Evolutionary conservation across 1,284 basidiomycete genomes (phyloP).

Genomic region (Ceratobasidium papillatum): DNA sequence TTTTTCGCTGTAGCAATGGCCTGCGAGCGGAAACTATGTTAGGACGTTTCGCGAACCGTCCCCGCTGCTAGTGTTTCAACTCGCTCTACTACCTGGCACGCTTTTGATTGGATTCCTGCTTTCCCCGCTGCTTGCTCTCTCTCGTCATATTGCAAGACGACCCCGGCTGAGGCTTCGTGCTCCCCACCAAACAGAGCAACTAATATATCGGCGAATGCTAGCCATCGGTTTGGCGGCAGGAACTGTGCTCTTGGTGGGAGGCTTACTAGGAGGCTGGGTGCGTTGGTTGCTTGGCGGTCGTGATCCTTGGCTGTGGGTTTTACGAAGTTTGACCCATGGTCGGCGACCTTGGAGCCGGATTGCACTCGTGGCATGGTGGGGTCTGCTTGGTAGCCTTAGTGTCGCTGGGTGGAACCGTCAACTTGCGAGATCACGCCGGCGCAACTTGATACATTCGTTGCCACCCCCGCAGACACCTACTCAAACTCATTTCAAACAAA

Average conservation of each 20-base stretch:
- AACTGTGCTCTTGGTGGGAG: constrained; percentile 77
- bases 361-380: constrained; percentile 87
- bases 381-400: constrained; percentile 76
- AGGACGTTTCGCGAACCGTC: constrained; percentile 94
- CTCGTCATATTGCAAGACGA: constrained; percentile 89
- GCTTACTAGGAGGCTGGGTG: constrained; percentile 92
- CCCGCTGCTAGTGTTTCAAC: constrained; percentile 90
- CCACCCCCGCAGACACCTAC: background rate
- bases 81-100: constrained; percentile 92
- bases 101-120: constrained; percentile 92
- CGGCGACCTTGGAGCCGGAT: constrained; percentile 83
- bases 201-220: constrained; percentile 79
- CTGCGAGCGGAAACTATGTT: constrained; percentile 83
- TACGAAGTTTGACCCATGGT: constrained; percentile 80
- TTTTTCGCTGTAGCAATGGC: constrained; percentile 69
- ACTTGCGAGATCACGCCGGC: constrained; percentile 70
- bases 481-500: constrained; percentile 28
- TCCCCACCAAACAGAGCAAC: constrained; percentile 80
- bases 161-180: constrained; percentile 89
- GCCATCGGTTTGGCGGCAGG: constrained; percentile 89
- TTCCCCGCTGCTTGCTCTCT: constrained; percentile 93
- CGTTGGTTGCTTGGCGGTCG: constrained; percentile 86
- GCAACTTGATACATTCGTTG: background rate
- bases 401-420: constrained; percentile 95
- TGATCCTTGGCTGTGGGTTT: constrained; percentile 89